Conservation (phyloP, 1,284 basidiomycete genomes). For the Melampsora medusae region DNA sequence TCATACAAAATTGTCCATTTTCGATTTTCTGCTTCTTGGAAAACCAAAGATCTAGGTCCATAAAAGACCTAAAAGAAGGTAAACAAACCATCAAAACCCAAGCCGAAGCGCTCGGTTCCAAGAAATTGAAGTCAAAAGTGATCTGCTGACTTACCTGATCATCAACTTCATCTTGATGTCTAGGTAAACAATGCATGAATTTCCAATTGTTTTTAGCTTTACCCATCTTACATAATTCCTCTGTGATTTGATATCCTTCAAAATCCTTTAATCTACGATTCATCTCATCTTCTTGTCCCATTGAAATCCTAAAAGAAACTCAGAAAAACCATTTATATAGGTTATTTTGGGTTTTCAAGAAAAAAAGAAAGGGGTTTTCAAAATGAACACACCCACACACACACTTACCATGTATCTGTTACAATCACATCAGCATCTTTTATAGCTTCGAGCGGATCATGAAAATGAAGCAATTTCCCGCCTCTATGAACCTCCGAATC, state of each 20-base stretch:
- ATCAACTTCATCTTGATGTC: constrained; percentile 88
- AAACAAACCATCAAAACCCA: not conserved
- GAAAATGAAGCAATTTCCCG: constrained; percentile 68
- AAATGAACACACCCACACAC: no score
- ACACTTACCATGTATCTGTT: constrained; percentile 83
- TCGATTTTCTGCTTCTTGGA: constrained; percentile 55
- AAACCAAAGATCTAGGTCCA: constrained; percentile 52
- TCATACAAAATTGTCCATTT: constrained; percentile 54
- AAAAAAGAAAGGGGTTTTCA: not conserved
- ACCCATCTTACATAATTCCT: constrained; percentile 62
- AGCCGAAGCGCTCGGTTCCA: not conserved
- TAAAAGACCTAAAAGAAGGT: constrained; percentile 50
- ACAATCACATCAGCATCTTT: constrained; percentile 86
- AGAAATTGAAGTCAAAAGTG: not conserved
- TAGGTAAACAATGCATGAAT: constrained; percentile 92
- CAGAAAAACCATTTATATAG: no score
- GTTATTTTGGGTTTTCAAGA: constrained; percentile 50
- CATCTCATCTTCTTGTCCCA: constrained; percentile 96
- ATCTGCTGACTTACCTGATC: constrained; percentile 63
- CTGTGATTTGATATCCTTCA: constrained; percentile 89
- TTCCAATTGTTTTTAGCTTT: constrained; percentile 86
- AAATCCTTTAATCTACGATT: constrained; percentile 84
- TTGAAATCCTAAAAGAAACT: constrained; percentile 75
- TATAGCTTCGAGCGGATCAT: constrained; percentile 80
- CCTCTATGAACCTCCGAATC: constrained; percentile 55